Base-by-base conservation (phyloP, 345 rosid genomes). In the Citrus reticulata region DNA sequence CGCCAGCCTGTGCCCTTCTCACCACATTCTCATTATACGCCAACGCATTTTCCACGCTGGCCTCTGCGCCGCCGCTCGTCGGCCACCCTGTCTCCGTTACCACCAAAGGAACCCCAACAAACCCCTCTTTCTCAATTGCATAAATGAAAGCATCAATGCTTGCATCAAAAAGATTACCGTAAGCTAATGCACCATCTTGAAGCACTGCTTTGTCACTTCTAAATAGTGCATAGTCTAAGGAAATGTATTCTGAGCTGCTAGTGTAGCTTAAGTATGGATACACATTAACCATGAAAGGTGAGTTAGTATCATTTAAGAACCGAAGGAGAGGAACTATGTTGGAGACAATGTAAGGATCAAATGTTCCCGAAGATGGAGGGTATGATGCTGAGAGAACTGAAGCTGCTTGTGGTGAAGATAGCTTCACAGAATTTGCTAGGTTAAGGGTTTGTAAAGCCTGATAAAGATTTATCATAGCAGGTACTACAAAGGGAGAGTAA, bases 41-140 rank as follows among this genome's bases (percentile, higher is more conserved):
- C 78, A 73, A 58, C 7, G 86, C 86, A 30, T 84, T 84, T 4
- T 76, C 81, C 5, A 27, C 32, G 51, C 84, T 65, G 0, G 89
- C 76, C 0, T 74, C 82, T 69, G 69, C 63, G 3, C 80, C 83
- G 6, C 86, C 86, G 5, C 69, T 78, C 1, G 86, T 81, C 1
- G 89, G 85, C 89, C 89, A 86, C 24, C 89, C 89, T n/a, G 79
- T 84, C 74, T 86, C 89, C 16, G 85, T 80, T 13, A 84, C 79
- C 5, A 86, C 81, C 16, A 78, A 46, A 0, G 69, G 75, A 6
- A 86, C 60, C 2, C 64, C 67, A n/a, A 73, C 37, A 32, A 73
- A 35, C n/a, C 83, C 83, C 7, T 84, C 86, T 1, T 37, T 80
- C 64, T 87, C 89, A 24, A 84, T 75, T 39, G 89, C 84, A 9